Conservation (phyloP, 208 protist species). For the Trypanosoma rangeli region DNA sequence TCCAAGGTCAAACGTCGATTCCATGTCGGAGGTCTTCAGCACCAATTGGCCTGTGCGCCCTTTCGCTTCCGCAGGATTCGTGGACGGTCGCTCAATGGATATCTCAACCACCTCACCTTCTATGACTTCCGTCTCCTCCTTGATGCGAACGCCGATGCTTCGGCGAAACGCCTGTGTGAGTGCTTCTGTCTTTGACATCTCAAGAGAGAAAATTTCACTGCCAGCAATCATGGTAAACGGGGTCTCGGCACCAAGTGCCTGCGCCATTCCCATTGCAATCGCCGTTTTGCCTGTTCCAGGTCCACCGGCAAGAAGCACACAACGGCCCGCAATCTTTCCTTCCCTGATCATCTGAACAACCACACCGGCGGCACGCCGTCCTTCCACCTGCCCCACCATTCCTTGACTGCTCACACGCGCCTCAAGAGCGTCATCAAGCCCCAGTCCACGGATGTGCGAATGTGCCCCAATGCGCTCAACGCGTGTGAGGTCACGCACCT, state of each 20-base stretch:
- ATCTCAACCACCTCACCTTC: slow-evolving; percentile 99
- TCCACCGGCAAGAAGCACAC: slow-evolving; percentile 98
- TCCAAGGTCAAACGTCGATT: slow-evolving; percentile 99
- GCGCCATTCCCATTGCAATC: slow-evolving; percentile 99
- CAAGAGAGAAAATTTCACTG: slow-evolving; percentile 99
- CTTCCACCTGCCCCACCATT: slow-evolving; percentile 98
- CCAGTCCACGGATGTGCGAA: slow-evolving; percentile 99
- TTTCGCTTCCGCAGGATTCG: slow-evolving; percentile 85
- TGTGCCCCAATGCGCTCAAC: slow-evolving; percentile 98
- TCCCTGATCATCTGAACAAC: slow-evolving; percentile 98
- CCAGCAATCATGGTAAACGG: slow-evolving; percentile 99
- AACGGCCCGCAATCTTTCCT: slow-evolving; percentile 99
- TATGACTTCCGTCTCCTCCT: slow-evolving; percentile 99
- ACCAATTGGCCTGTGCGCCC: slow-evolving; percentile 98
- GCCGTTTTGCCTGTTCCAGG: slow-evolving; percentile 98
- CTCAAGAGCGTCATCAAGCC: slow-evolving; percentile 98
- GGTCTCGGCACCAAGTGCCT: slow-evolving; percentile 96
- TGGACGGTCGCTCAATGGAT: slow-evolving; percentile 96
- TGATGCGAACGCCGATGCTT: slow-evolving; percentile 99
- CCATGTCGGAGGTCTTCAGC: slow-evolving; percentile 99
- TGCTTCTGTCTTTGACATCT: slow-evolving; percentile 99
- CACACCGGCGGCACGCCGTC: slow-evolving; percentile 89
- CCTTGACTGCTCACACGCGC: slow-evolving; percentile 94
- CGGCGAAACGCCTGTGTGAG: slow-evolving; percentile 99
- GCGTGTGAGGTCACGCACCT: slow-evolving; percentile 96